Base-by-base conservation (phyloP, 2,329 filamentous ascomycete species). In the Parafenestella ontariensis region DNA sequence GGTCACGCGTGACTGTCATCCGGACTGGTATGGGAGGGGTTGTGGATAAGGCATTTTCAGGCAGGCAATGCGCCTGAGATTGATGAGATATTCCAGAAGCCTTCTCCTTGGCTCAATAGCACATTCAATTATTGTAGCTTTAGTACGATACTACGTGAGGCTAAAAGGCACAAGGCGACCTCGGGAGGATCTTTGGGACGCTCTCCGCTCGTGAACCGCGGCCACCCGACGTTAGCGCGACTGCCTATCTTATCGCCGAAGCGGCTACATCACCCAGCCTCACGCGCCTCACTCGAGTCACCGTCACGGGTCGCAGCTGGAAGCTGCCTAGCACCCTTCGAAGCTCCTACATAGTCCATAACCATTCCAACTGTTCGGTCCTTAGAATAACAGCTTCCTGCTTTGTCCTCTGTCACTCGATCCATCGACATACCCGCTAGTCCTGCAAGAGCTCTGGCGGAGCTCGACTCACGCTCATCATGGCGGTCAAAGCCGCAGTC, bases 401-500 rank as follows among this genome's bases (percentile, higher is more conserved):
- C 59, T 59, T 65, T 64, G 39, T 45, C 20, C 23, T 47, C 40
- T 13, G 42, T 15, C 33, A 33, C 17, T 33, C 39, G 36, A 5
- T 36, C 34, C 37, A 26, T 48, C 34, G 29, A 47, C 41, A 44
- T 47, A 34, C 47, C 45, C 52, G 56, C 61, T 59, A 56, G 57
- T 34, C 54, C 45, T 26, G 26, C 21, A 23, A 15, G 37, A 40
- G 37, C 37, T 40, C 37, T 21, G 20, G 2, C 20, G 37, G 48
- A 62, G 59, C 56, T 58, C 51, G 42, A 50, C 49, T 45, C 54
- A 52, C 54, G 53, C 49, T 43, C 64, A 66, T 55, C 64, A 96
- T 96, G 90, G 84, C 89, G 65, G 82, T 85, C 63, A 86, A 85
- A 74, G 85, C 85, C 33, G 74, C 92, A 50, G 85, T 98, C 56